Conservation (phyloP, 495 filamentous ascomycete genomes). For the Darksidea phi region DNA sequence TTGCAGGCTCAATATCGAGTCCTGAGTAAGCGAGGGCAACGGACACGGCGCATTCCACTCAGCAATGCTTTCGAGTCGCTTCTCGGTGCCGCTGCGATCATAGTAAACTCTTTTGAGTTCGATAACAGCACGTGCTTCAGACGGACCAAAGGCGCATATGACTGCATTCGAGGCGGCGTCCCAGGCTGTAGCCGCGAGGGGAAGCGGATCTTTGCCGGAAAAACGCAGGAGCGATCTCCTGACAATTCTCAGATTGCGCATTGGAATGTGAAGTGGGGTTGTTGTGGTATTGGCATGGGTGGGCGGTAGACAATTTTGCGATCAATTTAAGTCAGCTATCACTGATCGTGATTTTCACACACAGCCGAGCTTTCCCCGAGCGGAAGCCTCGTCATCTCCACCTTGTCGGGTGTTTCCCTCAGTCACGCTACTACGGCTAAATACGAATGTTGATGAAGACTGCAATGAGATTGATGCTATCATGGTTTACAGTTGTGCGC, state of each 20-base stretch:
- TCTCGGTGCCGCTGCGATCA: slow-evolving; percentile 11
- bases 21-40: slow-evolving; percentile 63
- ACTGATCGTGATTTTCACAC: neutral
- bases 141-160: slow-evolving; percentile 43
- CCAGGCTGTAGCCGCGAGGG: slow-evolving; percentile 41
- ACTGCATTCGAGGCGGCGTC: slow-evolving; percentile 38
- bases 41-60: slow-evolving; percentile 84
- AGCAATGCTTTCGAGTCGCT: slow-evolving; percentile 53
- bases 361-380: slow-evolving; percentile 5
- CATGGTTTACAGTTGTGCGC: slow-evolving; percentile 20
- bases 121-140: slow-evolving; percentile 36
- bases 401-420: too few relatives aligned
- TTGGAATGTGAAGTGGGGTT: slow-evolving; percentile 10
- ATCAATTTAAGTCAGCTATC: neutral
- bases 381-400: neutral
- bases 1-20: slow-evolving; percentile 73
- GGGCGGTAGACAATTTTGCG: neutral
- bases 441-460: neutral
- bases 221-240: slow-evolving; percentile 34
- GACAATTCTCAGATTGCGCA: slow-evolving; percentile 44
- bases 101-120: slow-evolving; percentile 38
- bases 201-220: slow-evolving; percentile 26
- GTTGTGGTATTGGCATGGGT: neutral
- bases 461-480: slow-evolving; percentile 28
- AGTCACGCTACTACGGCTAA: too few relatives aligned